Evolutionary conservation across 164 flowering plant genomes (phyloP).

Genomic region (Paratinospora sagittata): DNA sequence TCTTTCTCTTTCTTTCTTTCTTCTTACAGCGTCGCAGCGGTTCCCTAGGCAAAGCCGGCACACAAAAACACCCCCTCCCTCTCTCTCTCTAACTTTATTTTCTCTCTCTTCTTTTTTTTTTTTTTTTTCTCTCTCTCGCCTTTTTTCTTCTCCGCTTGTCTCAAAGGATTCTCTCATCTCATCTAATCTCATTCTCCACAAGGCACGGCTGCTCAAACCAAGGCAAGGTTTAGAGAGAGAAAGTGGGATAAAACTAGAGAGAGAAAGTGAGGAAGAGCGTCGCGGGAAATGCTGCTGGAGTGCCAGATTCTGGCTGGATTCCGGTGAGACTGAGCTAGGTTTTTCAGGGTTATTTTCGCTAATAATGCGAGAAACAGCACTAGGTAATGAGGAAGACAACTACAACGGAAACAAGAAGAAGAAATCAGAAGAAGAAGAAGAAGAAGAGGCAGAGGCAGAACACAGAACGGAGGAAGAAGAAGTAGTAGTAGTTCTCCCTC

Average conservation of each 20-base stretch:
- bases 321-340: constrained; percentile 1
- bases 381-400: constrained; percentile 15
- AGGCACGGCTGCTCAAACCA: background rate
- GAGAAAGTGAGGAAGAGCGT: background rate
- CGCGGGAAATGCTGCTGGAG: constrained; percentile 27
- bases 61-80: background rate
- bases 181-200: background rate
- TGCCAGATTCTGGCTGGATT: constrained; percentile 12
- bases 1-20: too few relatives aligned
- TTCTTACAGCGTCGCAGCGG: constrained; percentile 21
- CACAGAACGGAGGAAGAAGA: too few relatives aligned
- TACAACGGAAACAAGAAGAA: constrained; percentile 25
- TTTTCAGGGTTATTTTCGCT: background rate
- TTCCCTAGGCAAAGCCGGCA: constrained; percentile 38
- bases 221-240: too few relatives aligned
- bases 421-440: constrained; percentile 22
- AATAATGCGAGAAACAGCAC: constrained; percentile 35
- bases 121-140: constrained; percentile 10
- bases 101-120: background rate
- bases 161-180: background rate
- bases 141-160: too few relatives aligned
- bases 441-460: background rate
- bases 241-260: too few relatives aligned
- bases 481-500: constrained; percentile 8
- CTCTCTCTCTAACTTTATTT: background rate